Conservation (phyloP, 768 basidiomycete genomes). For the Trametes cubensis region DNA sequence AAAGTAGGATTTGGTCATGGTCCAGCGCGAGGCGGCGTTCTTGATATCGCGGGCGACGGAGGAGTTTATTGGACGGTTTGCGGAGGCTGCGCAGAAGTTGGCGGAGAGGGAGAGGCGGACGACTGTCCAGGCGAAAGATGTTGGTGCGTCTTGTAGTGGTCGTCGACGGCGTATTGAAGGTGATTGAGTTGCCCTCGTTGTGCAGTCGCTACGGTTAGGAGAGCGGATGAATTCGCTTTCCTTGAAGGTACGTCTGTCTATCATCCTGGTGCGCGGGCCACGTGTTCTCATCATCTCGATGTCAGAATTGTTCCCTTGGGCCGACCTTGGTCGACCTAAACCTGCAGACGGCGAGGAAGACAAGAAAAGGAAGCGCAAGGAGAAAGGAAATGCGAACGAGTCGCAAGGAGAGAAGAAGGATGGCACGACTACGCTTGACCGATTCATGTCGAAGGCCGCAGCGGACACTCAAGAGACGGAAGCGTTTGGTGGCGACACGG, state of each 20-base stretch:
- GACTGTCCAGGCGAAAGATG: slow-evolving; percentile 77
- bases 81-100: slow-evolving; percentile 68
- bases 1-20: slow-evolving; percentile 69
- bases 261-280: not conserved
- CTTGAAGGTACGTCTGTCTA: slow-evolving; percentile 59
- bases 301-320: slow-evolving; percentile 64
- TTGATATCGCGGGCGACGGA: slow-evolving; percentile 85
- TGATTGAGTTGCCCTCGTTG: not conserved
- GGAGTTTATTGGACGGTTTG: slow-evolving; percentile 79
- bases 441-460: slow-evolving; percentile 44
- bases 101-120: slow-evolving; percentile 73
- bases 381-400: too few relatives aligned
- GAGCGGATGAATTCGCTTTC: slow-evolving; percentile 76
- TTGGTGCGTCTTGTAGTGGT: slow-evolving; percentile 54
- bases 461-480: slow-evolving; percentile 24
- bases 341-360: slow-evolving; percentile 42
- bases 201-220: slow-evolving; percentile 62
- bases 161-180: not conserved
- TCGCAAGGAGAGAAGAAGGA: slow-evolving; percentile 25
- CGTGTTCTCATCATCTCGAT: too few relatives aligned
- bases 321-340: slow-evolving; percentile 40
- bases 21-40: slow-evolving; percentile 77
- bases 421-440: slow-evolving; percentile 50
- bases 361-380: slow-evolving; percentile 18
- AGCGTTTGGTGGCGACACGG: slow-evolving; percentile 24